phyloP scores from a whole-genome alignment of 139 green algal species.

The Chlorella vulgaris region DNA sequence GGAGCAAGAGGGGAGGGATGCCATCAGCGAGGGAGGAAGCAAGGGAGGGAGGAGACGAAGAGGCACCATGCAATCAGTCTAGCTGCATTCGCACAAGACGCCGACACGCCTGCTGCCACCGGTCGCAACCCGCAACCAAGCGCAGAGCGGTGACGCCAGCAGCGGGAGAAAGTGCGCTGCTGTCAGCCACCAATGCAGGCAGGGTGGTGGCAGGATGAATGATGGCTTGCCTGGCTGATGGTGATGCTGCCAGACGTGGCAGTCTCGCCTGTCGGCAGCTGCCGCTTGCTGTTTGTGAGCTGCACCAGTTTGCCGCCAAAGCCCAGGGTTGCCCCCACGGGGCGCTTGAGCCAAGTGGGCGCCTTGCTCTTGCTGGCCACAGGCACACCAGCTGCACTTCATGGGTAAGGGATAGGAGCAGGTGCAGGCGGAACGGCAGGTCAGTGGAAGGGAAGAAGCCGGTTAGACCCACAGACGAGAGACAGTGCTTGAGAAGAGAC shows the following conservation, averaged over 20 bases:
- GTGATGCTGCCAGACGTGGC: constrained; percentile 32
- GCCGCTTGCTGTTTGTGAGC: constrained; percentile 61
- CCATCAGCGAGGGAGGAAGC: background rate
- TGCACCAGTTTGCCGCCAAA: constrained; percentile 84
- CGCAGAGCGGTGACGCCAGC: too few relatives aligned
- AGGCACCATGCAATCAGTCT: too few relatives aligned
- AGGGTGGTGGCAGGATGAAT: background rate
- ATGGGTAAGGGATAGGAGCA: background rate
- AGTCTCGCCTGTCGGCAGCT: constrained; percentile 43
- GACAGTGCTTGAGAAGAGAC: background rate
- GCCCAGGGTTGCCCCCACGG: constrained; percentile 79
- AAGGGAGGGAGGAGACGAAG: too few relatives aligned
- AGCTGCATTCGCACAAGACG: too few relatives aligned
- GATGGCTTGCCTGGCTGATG: constrained; percentile 36
- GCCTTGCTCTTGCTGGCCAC: constrained; percentile 46
- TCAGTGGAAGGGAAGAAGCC: background rate
- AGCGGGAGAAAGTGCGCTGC: too few relatives aligned
- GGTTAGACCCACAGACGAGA: background rate
- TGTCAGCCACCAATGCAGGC: too few relatives aligned
- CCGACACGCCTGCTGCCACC: too few relatives aligned
- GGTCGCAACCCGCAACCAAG: too few relatives aligned
- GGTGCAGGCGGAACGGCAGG: background rate
- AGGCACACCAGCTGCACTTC: background rate
- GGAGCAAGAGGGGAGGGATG: background rate
- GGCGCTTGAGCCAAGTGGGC: constrained; percentile 88